Percentiles rank a stretch among this genome's conserved stretches.
phyloP scores from a whole-genome alignment of 78 protist genomes.

The Dictyostelium firmibasis region DNA sequence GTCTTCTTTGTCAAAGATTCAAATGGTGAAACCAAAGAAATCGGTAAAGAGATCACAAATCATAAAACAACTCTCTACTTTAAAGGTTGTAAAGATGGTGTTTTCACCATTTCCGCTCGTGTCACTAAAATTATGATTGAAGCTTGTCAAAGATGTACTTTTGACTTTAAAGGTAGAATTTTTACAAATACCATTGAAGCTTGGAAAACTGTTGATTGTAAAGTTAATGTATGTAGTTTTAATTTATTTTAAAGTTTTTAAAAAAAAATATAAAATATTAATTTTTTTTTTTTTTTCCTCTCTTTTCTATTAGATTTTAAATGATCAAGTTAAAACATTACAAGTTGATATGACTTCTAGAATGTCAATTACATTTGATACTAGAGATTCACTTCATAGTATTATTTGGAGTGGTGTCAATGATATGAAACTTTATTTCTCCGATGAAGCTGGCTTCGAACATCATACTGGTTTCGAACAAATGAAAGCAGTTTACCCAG shows the following conservation, averaged over 20 bases:
- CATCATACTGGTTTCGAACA: slow-evolving; percentile 79
- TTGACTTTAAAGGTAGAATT: slow-evolving; percentile 53
- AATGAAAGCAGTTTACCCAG: slow-evolving; percentile 60
- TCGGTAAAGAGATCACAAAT: slow-evolving; percentile 28
- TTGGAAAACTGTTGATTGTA: slow-evolving; percentile 76
- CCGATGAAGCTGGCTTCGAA: slow-evolving; percentile 29
- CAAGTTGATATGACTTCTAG: slow-evolving; percentile 83
- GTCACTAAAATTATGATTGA: slow-evolving; percentile 69
- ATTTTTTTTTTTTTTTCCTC: neutral
- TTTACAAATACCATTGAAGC: slow-evolving; percentile 74
- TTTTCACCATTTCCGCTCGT: slow-evolving; percentile 37
- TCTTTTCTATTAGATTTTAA: neutral
- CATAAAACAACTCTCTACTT: slow-evolving; percentile 67
- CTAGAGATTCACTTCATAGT: slow-evolving; percentile 40
- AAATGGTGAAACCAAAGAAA: slow-evolving; percentile 23
- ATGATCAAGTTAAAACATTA: slow-evolving; percentile 77
- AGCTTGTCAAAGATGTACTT: slow-evolving; percentile 60
- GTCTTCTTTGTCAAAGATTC: slow-evolving; percentile 57
- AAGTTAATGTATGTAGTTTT: slow-evolving; percentile 52
- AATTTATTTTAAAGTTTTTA: too few relatives aligned
- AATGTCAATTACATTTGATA: slow-evolving; percentile 35
- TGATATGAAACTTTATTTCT: slow-evolving; percentile 66
- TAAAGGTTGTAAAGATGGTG: slow-evolving; percentile 68
- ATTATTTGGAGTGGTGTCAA: slow-evolving; percentile 82
- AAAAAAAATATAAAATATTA: neutral